Evolutionary conservation across 257 asterid genomes (phyloP), one percentile per base, ranked within the genome.

Genomic region (Jacaranda copaia): DNA sequence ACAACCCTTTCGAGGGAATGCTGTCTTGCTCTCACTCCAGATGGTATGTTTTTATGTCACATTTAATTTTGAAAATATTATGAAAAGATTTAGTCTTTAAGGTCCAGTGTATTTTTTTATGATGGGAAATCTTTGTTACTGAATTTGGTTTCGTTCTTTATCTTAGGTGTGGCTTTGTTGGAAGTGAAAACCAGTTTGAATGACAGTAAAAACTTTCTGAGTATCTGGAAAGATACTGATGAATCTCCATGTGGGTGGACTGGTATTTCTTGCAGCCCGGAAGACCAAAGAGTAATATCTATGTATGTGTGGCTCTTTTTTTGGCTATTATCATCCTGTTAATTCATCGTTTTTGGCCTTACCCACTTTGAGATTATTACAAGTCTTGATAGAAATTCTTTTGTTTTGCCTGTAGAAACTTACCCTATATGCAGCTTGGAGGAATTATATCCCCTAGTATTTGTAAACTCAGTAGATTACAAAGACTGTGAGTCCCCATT

Each of bases 361-460:
- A 25, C 2, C 32, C 32, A 25, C 32, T 51, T 18, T 79, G 52
- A 14, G 10, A 20, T 78, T 66, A 35, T 53, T 78, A 5, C 3
- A 42, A 15, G 52, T 38, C 20, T 66, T 75, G 52, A 46, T 63
- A 7, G 11, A 68, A 68, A 25, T 42, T 39, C 12, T 63, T 14
- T 36, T 20, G 32, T 38, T 60, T 73, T 83, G 79, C 77, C 55
- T 79, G 75, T 71, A 96, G 99, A 88, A 93, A 96, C 81, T 80
- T 96, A 49, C 98, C 98, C 56, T 88, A 88, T 25, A 87, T 90
- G 97, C 92, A 91, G 82, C 92, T 96, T 70, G 96, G 91, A 77
- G 99, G 99, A 32, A 81, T 84, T 70, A 88, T 96, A 75, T 90
- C 97, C 75, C 97, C 98, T 6, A 90, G 86, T 87, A 86, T 96